Percentiles rank a stretch among this genome's conserved stretches.
phyloP scores from a whole-genome alignment of 2,329 filamentous ascomycete species.

The Colletotrichum shisoi region DNA sequence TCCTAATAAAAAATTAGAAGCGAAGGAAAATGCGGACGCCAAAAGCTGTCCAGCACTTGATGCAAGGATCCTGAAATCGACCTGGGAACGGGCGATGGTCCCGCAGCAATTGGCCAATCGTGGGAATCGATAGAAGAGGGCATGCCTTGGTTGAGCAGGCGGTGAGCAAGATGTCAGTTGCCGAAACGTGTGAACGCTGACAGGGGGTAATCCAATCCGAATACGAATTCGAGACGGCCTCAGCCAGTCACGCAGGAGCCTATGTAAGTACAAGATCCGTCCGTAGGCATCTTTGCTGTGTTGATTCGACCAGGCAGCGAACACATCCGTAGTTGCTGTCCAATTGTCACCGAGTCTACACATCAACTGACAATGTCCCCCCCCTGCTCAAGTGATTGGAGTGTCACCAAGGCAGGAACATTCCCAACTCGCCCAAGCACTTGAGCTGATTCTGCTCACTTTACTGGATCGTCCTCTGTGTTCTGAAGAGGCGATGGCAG shows the following conservation, averaged over 20 bases:
- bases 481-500: too few relatives aligned
- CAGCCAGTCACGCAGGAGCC: not conserved
- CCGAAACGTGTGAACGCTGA: slow-evolving; percentile 6
- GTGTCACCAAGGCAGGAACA: not conserved
- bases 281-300: not conserved
- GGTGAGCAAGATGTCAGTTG: not conserved
- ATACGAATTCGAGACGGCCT: slow-evolving; percentile 30
- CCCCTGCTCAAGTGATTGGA: too few relatives aligned
- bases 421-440: not conserved
- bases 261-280: too few relatives aligned
- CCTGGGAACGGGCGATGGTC: not conserved
- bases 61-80: slow-evolving; percentile 5
- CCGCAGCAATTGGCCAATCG: slow-evolving; percentile 24
- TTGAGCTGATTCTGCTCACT: too few relatives aligned
- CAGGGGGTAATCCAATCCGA: slow-evolving; percentile 24
- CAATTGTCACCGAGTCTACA: not conserved
- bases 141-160: slow-evolving; percentile 20
- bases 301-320: not conserved
- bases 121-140: too few relatives aligned
- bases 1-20: not conserved
- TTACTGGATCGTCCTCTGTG: too few relatives aligned
- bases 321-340: not conserved
- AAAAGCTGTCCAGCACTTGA: not conserved
- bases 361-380: too few relatives aligned
- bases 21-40: not conserved